Evolutionary conservation across 371 early-diverging fungal genomes (phyloP).

Genomic region (Entomophthora muscae): DNA sequence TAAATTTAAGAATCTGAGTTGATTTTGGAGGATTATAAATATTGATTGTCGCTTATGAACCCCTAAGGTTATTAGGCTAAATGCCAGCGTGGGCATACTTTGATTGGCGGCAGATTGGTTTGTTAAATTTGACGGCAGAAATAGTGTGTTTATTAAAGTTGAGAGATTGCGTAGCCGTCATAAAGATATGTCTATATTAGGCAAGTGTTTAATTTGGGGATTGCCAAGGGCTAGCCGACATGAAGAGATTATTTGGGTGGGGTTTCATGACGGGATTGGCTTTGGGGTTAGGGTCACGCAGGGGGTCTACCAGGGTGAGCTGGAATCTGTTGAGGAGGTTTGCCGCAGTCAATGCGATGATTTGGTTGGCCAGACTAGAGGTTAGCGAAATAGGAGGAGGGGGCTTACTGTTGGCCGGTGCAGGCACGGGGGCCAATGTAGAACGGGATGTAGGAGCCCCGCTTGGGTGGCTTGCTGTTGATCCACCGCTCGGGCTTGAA

Average conservation of each 20-base stretch:
- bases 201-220: no score
- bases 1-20: no score
- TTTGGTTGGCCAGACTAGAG: background rate
- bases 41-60: no score
- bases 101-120: no score
- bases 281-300: background rate
- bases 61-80: no score
- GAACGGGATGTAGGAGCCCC: constrained; percentile 1
- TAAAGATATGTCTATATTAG: no score
- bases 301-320: background rate
- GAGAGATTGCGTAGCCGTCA: no score
- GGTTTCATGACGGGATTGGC: background rate
- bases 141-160: no score
- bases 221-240: no score
- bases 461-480: background rate
- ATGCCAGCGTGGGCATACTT: no score
- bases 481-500: background rate
- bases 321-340: background rate
- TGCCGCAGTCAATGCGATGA: background rate
- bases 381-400: background rate
- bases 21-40: no score
- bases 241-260: background rate
- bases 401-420: background rate
- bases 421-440: background rate
- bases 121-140: no score